Conservation (phyloP, 768 basidiomycete genomes). For the Psilocybe cyanescens region DNA sequence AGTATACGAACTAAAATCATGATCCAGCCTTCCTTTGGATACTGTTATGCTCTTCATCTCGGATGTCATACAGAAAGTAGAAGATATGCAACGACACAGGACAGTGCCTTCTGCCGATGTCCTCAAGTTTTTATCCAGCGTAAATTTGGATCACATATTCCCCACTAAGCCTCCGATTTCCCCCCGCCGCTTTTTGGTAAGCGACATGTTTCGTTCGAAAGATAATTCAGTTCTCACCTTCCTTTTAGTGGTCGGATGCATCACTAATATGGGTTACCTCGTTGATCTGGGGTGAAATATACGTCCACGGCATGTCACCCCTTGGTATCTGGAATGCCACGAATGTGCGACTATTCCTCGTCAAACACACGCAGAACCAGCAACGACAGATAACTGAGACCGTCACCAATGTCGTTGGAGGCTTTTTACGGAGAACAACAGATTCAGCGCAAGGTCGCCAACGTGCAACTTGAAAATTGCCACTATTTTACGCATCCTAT, state of each 20-base stretch:
- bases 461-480: conserved; percentile 1
- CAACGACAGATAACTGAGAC: conserved; percentile 77
- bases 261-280: conserved; percentile 93
- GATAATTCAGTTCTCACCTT: background rate
- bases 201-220: conserved; percentile 26
- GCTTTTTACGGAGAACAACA: conserved; percentile 61
- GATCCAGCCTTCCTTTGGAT: conserved; percentile 81
- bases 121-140: conserved; percentile 73
- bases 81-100: conserved; percentile 74
- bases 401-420: conserved; percentile 82
- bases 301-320: conserved; percentile 86
- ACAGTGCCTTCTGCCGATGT: conserved; percentile 70
- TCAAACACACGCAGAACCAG: conserved; percentile 80
- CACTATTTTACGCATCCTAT: background rate
- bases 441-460: conserved; percentile 26
- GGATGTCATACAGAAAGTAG: conserved; percentile 84
- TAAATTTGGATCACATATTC: conserved; percentile 71
- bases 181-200: conserved; percentile 78
- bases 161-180: conserved; percentile 68
- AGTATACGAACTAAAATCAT: background rate
- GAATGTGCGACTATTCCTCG: conserved; percentile 86
- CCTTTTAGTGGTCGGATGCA: conserved; percentile 84
- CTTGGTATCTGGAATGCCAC: conserved; percentile 92
- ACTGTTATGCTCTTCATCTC: conserved; percentile 86
- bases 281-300: conserved; percentile 94